Conservation (phyloP, 192 early-diverging fungal genomes). For the Glomus cerebriforme region DNA sequence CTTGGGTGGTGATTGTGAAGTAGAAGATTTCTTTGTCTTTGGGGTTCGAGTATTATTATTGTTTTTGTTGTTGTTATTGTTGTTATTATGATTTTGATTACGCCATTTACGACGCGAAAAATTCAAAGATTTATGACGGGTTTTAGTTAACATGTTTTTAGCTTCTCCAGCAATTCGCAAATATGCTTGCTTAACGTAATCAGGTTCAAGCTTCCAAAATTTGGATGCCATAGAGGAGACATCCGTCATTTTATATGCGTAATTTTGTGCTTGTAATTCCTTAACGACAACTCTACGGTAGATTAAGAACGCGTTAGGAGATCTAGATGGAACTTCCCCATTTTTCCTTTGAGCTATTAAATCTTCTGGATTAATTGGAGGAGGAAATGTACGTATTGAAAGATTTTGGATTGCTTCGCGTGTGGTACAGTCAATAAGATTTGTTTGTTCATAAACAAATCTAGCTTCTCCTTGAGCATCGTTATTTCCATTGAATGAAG, state of each 20-base stretch:
- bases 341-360: neutral
- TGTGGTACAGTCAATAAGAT: neutral
- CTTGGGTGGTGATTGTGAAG: neutral
- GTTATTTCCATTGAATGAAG: neutral
- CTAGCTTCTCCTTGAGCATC: too few relatives aligned
- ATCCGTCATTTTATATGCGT: conserved; percentile 18
- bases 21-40: neutral
- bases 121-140: neutral
- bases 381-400: conserved; percentile 1
- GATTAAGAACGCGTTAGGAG: conserved; percentile 19
- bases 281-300: conserved; percentile 8
- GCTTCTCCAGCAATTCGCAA: conserved; percentile 2
- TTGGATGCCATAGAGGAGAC: neutral
- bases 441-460: neutral
- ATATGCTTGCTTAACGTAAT: neutral
- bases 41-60: neutral
- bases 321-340: neutral
- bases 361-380: neutral
- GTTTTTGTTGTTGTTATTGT: neutral
- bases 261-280: neutral
- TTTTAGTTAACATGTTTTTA: neutral
- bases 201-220: conserved; percentile 8
- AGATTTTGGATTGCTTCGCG: neutral
- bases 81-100: neutral
- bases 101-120: conserved; percentile 3